These are phyloP conservation scores for Xylaria intraflava DNA, from an alignment of 495 filamentous ascomycete genomes.

Conservation along the genomic window DNA sequence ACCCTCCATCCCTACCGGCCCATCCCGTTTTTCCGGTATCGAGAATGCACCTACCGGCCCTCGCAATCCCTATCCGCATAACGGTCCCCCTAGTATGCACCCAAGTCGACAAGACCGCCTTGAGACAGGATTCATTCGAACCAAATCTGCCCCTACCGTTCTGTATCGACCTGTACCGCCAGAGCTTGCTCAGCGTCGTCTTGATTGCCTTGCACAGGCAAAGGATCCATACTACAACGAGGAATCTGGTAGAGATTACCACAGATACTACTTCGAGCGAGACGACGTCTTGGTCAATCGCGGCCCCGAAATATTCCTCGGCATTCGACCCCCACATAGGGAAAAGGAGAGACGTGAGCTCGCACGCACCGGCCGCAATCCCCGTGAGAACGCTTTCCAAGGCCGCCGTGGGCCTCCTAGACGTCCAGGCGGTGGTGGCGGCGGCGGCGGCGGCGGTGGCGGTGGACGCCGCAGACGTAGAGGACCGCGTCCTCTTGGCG, in stretches of 20 bases:
- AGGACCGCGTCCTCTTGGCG: conserved; percentile 22
- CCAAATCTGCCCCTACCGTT: conserved; percentile 31
- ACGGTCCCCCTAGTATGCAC: conserved; percentile 10
- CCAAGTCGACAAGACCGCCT: conserved; percentile 9
- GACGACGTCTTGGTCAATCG: conserved; percentile 63
- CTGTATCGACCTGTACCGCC: conserved; percentile 43
- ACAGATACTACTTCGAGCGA: conserved; percentile 74
- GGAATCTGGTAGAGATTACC: conserved; percentile 55
- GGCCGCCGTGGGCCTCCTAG: conserved; percentile 9
- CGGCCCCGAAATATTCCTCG: conserved; percentile 61
- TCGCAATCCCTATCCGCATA: conserved; percentile 16
- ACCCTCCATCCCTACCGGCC: conserved; percentile 29
- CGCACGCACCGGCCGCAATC: conserved; percentile 18
- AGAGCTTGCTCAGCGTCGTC: conserved; percentile 53
- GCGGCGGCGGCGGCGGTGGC: background rate
- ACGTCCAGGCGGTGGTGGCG: background rate
- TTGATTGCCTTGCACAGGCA: conserved; percentile 54
- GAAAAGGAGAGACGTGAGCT: conserved; percentile 25
- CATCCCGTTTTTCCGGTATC: conserved; percentile 32
- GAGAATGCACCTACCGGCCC: conserved; percentile 40
- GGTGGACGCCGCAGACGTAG: conserved; percentile 15
- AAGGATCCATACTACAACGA: conserved; percentile 42
- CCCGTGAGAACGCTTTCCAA: conserved; percentile 13
- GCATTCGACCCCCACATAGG: conserved; percentile 46
- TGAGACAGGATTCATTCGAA: conserved; percentile 15